Evolutionary conservation across 139 green algal species (phyloP).

Genomic region (Coccomyxa sp.): DNA sequence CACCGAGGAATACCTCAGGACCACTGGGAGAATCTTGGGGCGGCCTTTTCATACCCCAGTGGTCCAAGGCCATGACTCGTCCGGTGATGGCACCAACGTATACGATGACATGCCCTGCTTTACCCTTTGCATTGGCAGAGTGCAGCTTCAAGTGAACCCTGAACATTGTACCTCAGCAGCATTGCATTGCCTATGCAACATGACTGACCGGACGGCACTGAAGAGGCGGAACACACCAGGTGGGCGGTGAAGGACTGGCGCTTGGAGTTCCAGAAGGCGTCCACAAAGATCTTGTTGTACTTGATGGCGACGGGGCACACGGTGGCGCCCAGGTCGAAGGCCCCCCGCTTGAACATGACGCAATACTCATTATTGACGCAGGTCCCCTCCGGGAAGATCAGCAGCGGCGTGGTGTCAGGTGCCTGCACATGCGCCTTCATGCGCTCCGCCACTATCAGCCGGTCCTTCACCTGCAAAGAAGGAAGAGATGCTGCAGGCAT

Average conservation of each 20-base stretch:
- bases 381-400: conserved; percentile 99
- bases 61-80: too few relatives aligned
- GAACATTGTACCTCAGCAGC: too few relatives aligned
- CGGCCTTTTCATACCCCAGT: too few relatives aligned
- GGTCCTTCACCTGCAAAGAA: conserved; percentile 76
- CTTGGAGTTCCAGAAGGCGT: conserved; percentile 97
- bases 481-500: neutral
- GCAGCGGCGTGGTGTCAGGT: conserved; percentile 75
- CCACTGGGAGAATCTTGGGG: too few relatives aligned
- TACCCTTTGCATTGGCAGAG: too few relatives aligned
- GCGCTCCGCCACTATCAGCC: conserved; percentile 64
- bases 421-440: conserved; percentile 81
- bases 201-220: neutral
- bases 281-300: conserved; percentile 99
- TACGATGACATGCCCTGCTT: too few relatives aligned
- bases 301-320: conserved; percentile 96
- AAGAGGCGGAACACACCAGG: conserved; percentile 46
- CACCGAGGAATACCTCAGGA: too few relatives aligned
- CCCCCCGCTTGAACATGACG: conserved; percentile 98
- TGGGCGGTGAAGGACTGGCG: conserved; percentile 89
- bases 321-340: conserved; percentile 86
- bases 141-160: too few relatives aligned
- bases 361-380: conserved; percentile 99
- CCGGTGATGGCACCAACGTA: too few relatives aligned
- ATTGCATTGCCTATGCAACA: too few relatives aligned